Base-by-base conservation (phyloP, 305 asterid species). In the Fraxinus xanthoxyloides region DNA sequence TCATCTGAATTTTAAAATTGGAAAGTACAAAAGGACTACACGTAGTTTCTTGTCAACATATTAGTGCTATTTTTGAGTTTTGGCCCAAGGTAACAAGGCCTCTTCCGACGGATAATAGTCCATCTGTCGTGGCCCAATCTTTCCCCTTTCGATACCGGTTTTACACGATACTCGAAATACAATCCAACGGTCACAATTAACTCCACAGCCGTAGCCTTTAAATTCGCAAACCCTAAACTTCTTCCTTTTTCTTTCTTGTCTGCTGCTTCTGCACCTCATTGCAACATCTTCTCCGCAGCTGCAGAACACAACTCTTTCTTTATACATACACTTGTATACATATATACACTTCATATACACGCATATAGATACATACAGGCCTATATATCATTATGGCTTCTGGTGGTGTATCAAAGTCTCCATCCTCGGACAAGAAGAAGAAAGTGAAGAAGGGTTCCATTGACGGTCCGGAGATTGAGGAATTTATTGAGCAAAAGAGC, bases 341-440 rank as follows among this genome's bases (percentile, higher is more conserved):
- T 35, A 35, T 35, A 35, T 35, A 35, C 6, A 4, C 40, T 35
- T 35, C 40, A 35, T 35, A 35, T 35, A 35, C 40, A 35, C 40
- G 40, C 40, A 35, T 35, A 35, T 35, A 35, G 40, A 35, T 35
- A 35, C 17, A 63, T 17, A n/a, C 26, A 38, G 38, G 32, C 69
- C 21, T 30, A n/a, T 69, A 80, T n/a, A 28, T 28, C 17, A 31
- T 43, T 35, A 93, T 95, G 98, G 95, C 96, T 87, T 90, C 94
- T 1, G 19, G 89, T 78, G 86, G 38, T 78, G 36, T 87, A 48
- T 81, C 88, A 30, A 97, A 86, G 51, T 65, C 92, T 7, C 88
- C 80, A 82, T 79, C 85, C n/a, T 77, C 86, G 24, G 93, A 91
- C 19, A 67, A 67, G 76, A 86, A 81, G 89, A 90, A 84, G 91